Base-by-base conservation (phyloP, 2,329 filamentous ascomycete species). In the Trichoderma sp. region DNA sequence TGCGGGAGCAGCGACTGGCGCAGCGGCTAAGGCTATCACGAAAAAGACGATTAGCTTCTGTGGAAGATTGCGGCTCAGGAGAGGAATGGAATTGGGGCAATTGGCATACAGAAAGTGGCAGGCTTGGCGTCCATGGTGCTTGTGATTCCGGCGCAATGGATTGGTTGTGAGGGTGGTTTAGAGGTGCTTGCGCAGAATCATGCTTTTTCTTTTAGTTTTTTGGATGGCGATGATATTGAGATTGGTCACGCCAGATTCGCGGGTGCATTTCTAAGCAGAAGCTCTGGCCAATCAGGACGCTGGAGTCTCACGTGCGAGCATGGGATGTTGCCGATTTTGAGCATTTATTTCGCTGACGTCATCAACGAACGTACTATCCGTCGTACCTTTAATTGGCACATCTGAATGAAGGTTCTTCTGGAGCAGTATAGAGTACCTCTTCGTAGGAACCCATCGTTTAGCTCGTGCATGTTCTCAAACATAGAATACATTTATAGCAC, bases 81-180 rank as follows among this genome's bases (percentile, higher is more conserved):
- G 15, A 34, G 6, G 50, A 48, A 53, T 45, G 6, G 50, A 48
- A 53, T 45, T 35, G 9, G 10, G 15, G 3, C 15, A 19, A 42
- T 50, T 37, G 42, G 68, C 75, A 22, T 74, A 78, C 76, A 68
- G 29, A 76, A 66, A 37, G 74, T 68, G 45, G 71, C 70, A 56
- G 72, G 67, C 67, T 75, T 75, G 70, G 74, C 75, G 64, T 79
- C 77, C 76, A 79, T 79, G 67, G 61, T 77, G 72, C 59, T 67
- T 22, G 34, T n/a, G n/a, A 5, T 27, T 63, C 32, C 61, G 52
- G 65, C 57, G 50, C 64, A 61, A 67, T 54, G 34, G 50, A 50
- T 52, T 56, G 63, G 58, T 59, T 66, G 65, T 35, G 52, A 34
- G 12, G 19, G 48, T 19, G 53, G 69, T 56, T 61, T 42, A 68